Evolutionary conservation across 1,284 basidiomycete species (phyloP), one percentile per base, ranked within the genome.

Genomic region (Austroboletus niveus): DNA sequence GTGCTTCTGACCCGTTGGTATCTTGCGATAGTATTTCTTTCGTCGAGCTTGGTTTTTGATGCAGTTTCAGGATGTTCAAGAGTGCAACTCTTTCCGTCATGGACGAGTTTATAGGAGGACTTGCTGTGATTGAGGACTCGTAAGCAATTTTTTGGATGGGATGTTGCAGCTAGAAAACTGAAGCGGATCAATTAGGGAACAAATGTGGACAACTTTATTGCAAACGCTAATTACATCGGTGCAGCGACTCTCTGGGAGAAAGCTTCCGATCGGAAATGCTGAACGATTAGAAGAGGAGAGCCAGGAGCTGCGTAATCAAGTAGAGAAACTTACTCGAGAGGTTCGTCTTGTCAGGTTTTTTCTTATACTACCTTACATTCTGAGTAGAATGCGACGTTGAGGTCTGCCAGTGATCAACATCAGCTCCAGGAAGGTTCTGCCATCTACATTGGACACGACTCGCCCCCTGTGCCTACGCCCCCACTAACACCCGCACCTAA

Each of bases 31-130:
- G 27, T 27, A 14, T 34, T 22, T 15, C 34, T 38, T 34, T 24
- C 49, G 12, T 11, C 24, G 10, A 17, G 17, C 17, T 17, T 48
- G 32, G 24, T 35, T 46, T 36, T 36, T 47, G 49, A 69, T 27
- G n/a, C 17, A 24, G 8, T 39, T 43, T n/a, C 49, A 89, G 86
- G 29, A 76, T 83, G 56, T 72, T 87, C 46, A 89, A 89, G 64
- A 70, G 73, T 1, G 79, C 86, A 53, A 60, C 85, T 0, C 74
- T 91, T 41, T 75, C 76, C 5, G 73, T 91, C 31, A 58, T 89
- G 27, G 81, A 84, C 48, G 80, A 76, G 45, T 89, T 94, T 56
- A 74, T 88, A n/a, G 82, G 61, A 75, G 89, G 17, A 79, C 85
- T 58, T 75, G 81, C 57, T 73, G 85, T 12, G 14, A 81, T 74